phyloP scores from a whole-genome alignment of 2,329 filamentous ascomycete species.

The Penicillium freii region DNA sequence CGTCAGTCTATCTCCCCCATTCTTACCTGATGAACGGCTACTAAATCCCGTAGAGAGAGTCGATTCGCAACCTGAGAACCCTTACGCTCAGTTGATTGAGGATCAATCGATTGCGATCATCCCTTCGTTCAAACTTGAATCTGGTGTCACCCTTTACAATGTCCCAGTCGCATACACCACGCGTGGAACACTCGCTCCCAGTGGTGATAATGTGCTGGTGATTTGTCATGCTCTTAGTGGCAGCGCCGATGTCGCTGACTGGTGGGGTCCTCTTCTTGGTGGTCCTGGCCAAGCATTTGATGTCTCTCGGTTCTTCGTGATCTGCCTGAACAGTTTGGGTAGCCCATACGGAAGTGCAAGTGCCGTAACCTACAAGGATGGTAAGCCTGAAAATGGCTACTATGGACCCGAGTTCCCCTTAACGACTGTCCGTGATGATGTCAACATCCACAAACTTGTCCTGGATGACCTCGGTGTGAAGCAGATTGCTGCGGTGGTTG shows the following conservation, averaged over 20 bases:
- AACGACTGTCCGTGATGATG: constrained; percentile 92
- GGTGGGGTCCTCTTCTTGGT: constrained; percentile 57
- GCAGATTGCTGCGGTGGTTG: constrained; percentile 55
- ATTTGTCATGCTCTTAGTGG: constrained; percentile 58
- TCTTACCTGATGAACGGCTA: constrained; percentile 37
- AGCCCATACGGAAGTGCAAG: constrained; percentile 57
- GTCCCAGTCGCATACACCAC: constrained; percentile 65
- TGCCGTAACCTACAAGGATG: constrained; percentile 74
- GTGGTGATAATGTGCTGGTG: constrained; percentile 61
- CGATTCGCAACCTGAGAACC: constrained; percentile 78
- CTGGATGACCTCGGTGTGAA: constrained; percentile 55
- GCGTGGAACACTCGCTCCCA: constrained; percentile 56
- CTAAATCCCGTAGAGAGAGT: constrained; percentile 57
- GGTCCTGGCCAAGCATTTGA: constrained; percentile 55
- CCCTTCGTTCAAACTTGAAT: constrained; percentile 89
- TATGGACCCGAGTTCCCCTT: constrained; percentile 97
- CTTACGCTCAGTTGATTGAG: constrained; percentile 79
- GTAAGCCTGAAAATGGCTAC: constrained; percentile 66
- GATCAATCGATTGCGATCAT: constrained; percentile 85
- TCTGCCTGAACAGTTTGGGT: constrained; percentile 56
- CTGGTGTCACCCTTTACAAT: constrained; percentile 78
- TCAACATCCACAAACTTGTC: constrained; percentile 63
- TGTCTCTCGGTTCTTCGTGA: constrained; percentile 52
- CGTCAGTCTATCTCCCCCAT: constrained; percentile 38
- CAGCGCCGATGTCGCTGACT: constrained; percentile 56